Percentiles rank a stretch among this genome's conserved stretches.
Evolutionary conservation across 148 eudicot genomes (phyloP).

Genomic region (Simmondsia chinensis): DNA sequence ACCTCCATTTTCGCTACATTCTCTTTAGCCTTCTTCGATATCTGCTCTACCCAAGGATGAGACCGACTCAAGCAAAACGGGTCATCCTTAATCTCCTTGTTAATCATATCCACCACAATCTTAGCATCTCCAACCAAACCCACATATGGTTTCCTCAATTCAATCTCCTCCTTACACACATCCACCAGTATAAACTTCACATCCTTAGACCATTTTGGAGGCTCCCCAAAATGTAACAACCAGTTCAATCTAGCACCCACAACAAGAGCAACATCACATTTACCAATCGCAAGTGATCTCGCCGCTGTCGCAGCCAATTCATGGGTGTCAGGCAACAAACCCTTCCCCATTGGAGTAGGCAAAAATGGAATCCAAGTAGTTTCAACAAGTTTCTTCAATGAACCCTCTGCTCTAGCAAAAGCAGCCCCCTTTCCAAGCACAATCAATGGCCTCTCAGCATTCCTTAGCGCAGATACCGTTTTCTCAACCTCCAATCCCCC

Average conservation of each 20-base stretch:
- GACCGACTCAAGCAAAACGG: slow-evolving; percentile 75
- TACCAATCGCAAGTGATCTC: slow-evolving; percentile 80
- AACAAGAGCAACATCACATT: slow-evolving; percentile 83
- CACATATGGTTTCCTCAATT: slow-evolving; percentile 54
- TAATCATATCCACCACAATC: slow-evolving; percentile 42
- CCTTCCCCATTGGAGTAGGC: slow-evolving; percentile 99
- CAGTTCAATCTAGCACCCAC: slow-evolving; percentile 92
- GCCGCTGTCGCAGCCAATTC: slow-evolving; percentile 89
- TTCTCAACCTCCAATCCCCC: slow-evolving; percentile 22
- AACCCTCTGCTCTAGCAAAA: slow-evolving; percentile 47
- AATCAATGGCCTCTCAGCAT: slow-evolving; percentile 69
- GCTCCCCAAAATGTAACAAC: slow-evolving; percentile 94
- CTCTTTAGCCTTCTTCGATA: slow-evolving; percentile 60
- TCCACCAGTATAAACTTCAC: slow-evolving; percentile 86
- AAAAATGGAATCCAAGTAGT: slow-evolving; percentile 82
- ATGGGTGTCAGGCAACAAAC: slow-evolving; percentile 72
- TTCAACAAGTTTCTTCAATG: slow-evolving; percentile 48
- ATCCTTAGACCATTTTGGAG: slow-evolving; percentile 83
- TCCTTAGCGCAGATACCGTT: slow-evolving; percentile 46
- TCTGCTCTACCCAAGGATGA: slow-evolving; percentile 78
- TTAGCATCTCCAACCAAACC: slow-evolving; percentile 89
- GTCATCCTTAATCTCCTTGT: slow-evolving; percentile 75
- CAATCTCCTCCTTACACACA: slow-evolving; percentile 65
- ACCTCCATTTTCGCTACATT: slow-evolving; percentile 83
- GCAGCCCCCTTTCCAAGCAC: slow-evolving; percentile 95